Evolutionary conservation across 495 filamentous ascomycete species (phyloP).

Genomic region (Cenococcum geophilum): DNA sequence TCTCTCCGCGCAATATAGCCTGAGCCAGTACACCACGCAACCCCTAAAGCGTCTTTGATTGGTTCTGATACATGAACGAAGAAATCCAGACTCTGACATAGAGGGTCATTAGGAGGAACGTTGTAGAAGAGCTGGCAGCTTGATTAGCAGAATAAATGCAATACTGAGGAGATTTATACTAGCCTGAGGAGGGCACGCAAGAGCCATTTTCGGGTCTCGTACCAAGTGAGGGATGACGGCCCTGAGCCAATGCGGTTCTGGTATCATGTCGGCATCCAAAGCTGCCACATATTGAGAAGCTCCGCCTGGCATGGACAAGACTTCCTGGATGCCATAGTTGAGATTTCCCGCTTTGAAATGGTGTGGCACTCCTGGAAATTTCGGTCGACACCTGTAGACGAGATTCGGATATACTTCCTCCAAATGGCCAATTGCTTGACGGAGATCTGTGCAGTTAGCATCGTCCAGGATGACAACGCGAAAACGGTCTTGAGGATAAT

Average conservation of each 20-base stretch:
- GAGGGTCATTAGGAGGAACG: conserved; percentile 46
- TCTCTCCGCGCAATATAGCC: conserved; percentile 45
- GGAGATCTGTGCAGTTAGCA: conserved; percentile 38
- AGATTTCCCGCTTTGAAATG: conserved; percentile 55
- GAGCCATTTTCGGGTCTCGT: neutral
- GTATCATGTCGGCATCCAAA: conserved; percentile 55
- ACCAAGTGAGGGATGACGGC: conserved; percentile 46
- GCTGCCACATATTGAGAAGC: conserved; percentile 46
- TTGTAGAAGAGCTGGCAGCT: conserved; percentile 44
- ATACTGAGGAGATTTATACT: neutral
- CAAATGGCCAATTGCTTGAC: conserved; percentile 32
- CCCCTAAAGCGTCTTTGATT: neutral
- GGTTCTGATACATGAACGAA: conserved; percentile 42
- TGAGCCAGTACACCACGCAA: neutral
- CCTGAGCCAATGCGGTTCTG: conserved; percentile 49
- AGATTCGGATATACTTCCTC: conserved; percentile 38
- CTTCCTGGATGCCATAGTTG: conserved; percentile 44
- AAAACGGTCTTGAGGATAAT: conserved; percentile 48
- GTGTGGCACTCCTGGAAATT: conserved; percentile 44
- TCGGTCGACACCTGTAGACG: conserved; percentile 45
- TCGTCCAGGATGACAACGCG: conserved; percentile 52
- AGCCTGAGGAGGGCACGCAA: neutral
- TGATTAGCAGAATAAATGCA: conserved; percentile 32
- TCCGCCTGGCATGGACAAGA: conserved; percentile 38
- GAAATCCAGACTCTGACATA: conserved; percentile 45